phyloP scores from a whole-genome alignment of 176 grass and related monocot species.

The Oryza rufipogon region DNA sequence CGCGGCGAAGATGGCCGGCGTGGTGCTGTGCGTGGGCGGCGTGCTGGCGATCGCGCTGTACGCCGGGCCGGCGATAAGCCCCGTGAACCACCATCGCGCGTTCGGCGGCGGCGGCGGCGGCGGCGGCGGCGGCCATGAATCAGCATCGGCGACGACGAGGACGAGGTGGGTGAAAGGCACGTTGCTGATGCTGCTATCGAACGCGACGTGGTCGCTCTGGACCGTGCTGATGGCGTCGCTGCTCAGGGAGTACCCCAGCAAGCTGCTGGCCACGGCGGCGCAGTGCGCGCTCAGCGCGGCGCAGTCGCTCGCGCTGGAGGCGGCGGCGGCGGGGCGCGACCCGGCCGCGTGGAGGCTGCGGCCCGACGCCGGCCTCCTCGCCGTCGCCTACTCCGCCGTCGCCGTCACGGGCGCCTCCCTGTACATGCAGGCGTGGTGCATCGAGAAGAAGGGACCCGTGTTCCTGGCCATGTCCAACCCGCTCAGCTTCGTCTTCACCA shows the following conservation, averaged over 20 bases:
- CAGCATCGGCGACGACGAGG: background rate
- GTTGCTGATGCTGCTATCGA: constrained; percentile 47
- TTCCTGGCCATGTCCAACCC: constrained; percentile 73
- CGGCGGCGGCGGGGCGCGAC: constrained; percentile 33
- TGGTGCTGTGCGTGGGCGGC: constrained; percentile 39
- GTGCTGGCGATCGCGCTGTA: constrained; percentile 51
- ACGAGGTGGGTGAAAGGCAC: constrained; percentile 48
- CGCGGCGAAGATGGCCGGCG: constrained; percentile 9
- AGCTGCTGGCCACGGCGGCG: constrained; percentile 50
- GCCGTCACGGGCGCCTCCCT: constrained; percentile 48
- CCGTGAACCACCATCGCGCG: constrained; percentile 16
- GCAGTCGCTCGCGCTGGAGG: constrained; percentile 54
- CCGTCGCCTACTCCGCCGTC: constrained; percentile 52
- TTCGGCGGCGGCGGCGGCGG: background rate
- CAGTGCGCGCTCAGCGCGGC: constrained; percentile 45
- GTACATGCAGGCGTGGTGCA: constrained; percentile 71
- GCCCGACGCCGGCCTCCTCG: constrained; percentile 49
- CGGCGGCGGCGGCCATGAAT: background rate
- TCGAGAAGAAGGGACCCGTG: constrained; percentile 62
- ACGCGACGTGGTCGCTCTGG: constrained; percentile 58
- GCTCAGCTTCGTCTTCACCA: constrained; percentile 53
- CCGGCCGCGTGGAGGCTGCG: constrained; percentile 49
- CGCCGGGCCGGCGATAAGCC: background rate
- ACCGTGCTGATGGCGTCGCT: constrained; percentile 56
- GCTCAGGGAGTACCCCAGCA: constrained; percentile 72